Percentiles rank a stretch among this genome's conserved stretches.
These are phyloP conservation scores for Sphagnurus paluster DNA, from an alignment of 1,284 basidiomycete genomes.

Conservation along the genomic window DNA sequence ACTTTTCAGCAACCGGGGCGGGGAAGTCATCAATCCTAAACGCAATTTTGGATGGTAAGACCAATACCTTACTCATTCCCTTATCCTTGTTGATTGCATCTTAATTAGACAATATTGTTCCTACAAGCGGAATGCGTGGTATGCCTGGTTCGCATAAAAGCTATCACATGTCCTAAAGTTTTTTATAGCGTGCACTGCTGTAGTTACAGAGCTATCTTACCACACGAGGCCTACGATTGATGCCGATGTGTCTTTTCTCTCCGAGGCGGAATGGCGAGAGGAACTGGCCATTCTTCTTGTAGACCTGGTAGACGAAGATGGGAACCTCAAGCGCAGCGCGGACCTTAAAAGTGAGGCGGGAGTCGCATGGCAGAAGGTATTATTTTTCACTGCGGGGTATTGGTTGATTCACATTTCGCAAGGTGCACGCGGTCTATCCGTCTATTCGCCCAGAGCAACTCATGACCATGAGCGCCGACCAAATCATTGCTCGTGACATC, in stretches of 20 bases:
- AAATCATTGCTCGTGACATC: slow-evolving; percentile 48
- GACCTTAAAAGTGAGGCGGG: slow-evolving; percentile 61
- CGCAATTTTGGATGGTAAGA: slow-evolving; percentile 56
- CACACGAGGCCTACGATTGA: slow-evolving; percentile 55
- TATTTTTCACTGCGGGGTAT: background rate
- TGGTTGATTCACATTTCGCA: background rate
- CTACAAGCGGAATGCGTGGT: background rate
- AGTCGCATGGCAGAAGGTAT: slow-evolving; percentile 60
- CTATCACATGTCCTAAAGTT: no score
- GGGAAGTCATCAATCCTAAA: slow-evolving; percentile 63
- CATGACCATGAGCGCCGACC: slow-evolving; percentile 46
- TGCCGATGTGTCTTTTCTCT: slow-evolving; percentile 58
- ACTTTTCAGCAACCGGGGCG: slow-evolving; percentile 51
- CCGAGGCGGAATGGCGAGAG: slow-evolving; percentile 53
- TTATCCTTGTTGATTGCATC: slow-evolving; percentile 8
- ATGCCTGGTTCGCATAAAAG: no score
- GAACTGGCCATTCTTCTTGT: slow-evolving; percentile 54
- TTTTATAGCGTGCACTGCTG: slow-evolving; percentile 61
- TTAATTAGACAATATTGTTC: slow-evolving; percentile 54
- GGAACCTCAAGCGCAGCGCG: slow-evolving; percentile 49
- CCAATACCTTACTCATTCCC: background rate
- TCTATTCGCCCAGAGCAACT: slow-evolving; percentile 46
- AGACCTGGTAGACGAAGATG: slow-evolving; percentile 60
- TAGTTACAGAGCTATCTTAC: slow-evolving; percentile 62
- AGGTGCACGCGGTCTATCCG: slow-evolving; percentile 67